Base-by-base conservation (phyloP, 208 protist species). In the Acanthamoeba royreba region DNA sequence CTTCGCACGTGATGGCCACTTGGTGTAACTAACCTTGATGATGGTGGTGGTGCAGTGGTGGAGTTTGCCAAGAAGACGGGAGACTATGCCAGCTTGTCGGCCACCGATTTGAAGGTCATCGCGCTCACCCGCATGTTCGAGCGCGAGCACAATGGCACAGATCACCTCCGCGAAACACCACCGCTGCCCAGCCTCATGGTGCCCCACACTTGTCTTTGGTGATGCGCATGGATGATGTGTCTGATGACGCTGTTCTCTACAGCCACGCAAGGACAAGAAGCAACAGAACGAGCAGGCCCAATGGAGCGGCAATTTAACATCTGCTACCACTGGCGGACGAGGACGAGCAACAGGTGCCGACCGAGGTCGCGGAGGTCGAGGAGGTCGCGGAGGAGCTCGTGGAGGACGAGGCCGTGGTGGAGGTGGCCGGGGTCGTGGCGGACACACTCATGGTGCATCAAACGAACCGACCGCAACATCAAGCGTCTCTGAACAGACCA, bases 41-140 rank as follows among this genome's bases (percentile, higher is more conserved):
- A n/a, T n/a, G n/a, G n/a, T n/a, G n/a, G n/a, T n/a, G n/a, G n/a
- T n/a, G 61, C 61, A 63, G 90, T 95, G 17, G 53, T 85, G 25
- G 81, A 90, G 22, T 95, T 95, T 72, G 66, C 94, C 28, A 94
- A 94, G 53, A 74, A 92, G 55, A 95, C 92, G 4, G 94, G 94
- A 0, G 94, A 95, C 92, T 94, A 92, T 49, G 55, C 52, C 42
- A 63, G 47, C 31, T 77, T 95, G 7, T 95, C 94, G 11, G 72
- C 28, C 4, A 74, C 63, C 11, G 94, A 95, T 92, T 31, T 95
- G 63, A 90, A 94, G 79, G 91, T 95, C 45, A 85, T 95, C 42
- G 94, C 94, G 15, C 94, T 95, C 31, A 92, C 92, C 28, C 87
- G 77, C 53, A 77, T 52, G 66, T 81, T 94, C 42, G 94, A 95